These are phyloP conservation scores for Rauvolfia tetraphylla DNA, from an alignment of 257 asterid genomes.

Conservation along the genomic window DNA sequence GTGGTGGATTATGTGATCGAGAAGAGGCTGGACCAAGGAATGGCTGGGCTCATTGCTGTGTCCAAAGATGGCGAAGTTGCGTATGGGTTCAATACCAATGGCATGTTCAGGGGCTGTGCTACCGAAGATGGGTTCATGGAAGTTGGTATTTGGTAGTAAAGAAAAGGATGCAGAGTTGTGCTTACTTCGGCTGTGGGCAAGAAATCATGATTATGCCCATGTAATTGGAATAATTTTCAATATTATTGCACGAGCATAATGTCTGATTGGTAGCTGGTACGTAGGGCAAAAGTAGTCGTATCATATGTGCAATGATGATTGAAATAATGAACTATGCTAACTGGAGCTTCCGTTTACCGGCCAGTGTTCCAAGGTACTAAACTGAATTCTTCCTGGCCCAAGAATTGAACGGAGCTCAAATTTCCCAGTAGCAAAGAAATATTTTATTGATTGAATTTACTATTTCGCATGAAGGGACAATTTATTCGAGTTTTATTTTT, in stretches of 20 bases:
- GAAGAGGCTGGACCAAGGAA: conserved; percentile 62
- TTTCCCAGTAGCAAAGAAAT: too few species aligned
- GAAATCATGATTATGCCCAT: neutral
- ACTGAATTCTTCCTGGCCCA: too few species aligned
- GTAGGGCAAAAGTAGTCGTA: too few species aligned
- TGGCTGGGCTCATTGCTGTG: conserved; percentile 92
- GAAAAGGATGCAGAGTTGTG: neutral
- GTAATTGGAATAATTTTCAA: neutral
- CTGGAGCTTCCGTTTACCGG: too few species aligned
- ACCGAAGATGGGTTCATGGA: conserved; percentile 87
- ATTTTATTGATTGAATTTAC: too few species aligned
- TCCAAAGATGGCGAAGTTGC: conserved; percentile 81
- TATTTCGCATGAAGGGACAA: too few species aligned
- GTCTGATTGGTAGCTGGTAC: too few species aligned
- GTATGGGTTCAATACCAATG: conserved; percentile 70
- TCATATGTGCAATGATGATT: neutral
- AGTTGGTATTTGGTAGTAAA: conserved; percentile 81
- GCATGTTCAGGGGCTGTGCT: conserved; percentile 90
- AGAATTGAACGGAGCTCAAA: too few species aligned
- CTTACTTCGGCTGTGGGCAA: conserved; percentile 8
- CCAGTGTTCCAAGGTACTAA: neutral
- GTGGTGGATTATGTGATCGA: conserved; percentile 78
- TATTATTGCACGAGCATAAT: neutral
- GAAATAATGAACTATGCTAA: neutral
- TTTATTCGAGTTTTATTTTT: too few species aligned